phyloP scores from a whole-genome alignment of 257 asterid species.

The Solanum tarijense region DNA sequence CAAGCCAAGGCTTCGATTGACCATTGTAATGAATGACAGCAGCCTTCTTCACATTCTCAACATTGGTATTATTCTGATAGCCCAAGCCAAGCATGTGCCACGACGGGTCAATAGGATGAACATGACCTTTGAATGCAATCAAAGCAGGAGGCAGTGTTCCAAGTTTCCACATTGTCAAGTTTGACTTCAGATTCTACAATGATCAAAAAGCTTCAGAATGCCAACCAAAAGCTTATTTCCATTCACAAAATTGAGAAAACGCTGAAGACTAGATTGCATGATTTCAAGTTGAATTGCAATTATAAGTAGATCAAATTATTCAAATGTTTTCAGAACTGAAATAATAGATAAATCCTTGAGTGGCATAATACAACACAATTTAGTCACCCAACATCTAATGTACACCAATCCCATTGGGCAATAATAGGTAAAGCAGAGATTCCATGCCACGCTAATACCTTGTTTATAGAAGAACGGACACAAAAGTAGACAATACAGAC shows the following conservation, averaged over 20 bases:
- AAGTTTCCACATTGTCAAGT: conserved; percentile 92
- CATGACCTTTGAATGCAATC: conserved; percentile 82
- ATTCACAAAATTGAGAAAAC: not conserved
- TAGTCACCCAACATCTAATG: not conserved
- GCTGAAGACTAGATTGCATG: not conserved
- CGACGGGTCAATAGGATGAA: conserved; percentile 76
- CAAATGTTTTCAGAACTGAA: not conserved
- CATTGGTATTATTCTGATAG: conserved; percentile 72
- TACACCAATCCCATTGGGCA: not conserved
- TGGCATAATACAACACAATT: not conserved
- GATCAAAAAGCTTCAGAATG: not conserved
- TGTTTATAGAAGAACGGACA: not conserved
- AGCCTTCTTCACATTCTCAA: conserved; percentile 70
- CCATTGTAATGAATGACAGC: conserved; percentile 98
- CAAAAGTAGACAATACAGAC: not conserved
- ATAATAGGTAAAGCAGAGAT: not conserved
- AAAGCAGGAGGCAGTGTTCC: conserved; percentile 99
- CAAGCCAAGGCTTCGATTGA: conserved; percentile 94
- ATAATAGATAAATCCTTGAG: not conserved
- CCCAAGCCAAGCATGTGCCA: conserved; percentile 99
- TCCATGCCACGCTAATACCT: not conserved
- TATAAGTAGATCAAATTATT: not conserved
- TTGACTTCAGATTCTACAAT: conserved; percentile 88
- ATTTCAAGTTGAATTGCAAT: not conserved
- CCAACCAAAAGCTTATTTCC: not conserved